Evolutionary conservation across 2,329 filamentous ascomycete genomes (phyloP), one percentile per base, ranked within the genome.

Genomic region (Lachnellula hyalina): DNA sequence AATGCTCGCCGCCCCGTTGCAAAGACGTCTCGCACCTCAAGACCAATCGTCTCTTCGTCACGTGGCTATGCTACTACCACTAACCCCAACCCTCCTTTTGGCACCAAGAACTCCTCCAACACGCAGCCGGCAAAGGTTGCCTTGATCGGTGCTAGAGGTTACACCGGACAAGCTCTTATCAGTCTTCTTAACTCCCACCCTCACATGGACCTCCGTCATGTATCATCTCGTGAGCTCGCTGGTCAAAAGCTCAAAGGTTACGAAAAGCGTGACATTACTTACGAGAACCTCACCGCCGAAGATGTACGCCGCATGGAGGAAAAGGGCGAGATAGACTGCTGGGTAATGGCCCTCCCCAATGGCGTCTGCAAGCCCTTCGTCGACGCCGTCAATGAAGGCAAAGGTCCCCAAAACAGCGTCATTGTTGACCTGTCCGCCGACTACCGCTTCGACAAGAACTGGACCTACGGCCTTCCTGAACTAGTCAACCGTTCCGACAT

Each of bases 291-390:
- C 45, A 85, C 82, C 53, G 83, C 90, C 6, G 93, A 97, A 62
- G 93, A 97, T 63, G 86, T 96, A 12, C 84, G 85, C 60, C 81
- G 85, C 55, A 90, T 97, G 82, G 89, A 94, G 59, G 85, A 88
- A 70, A 84, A 86, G 34, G 88, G 89, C 50, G 83, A 92, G 66
- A 85, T 97, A 49, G 93, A 97, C 75, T 94, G 89, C 74, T 97
- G 92, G 92, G 89, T 97, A 45, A 94, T 97, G 89, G 94, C 94
- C 36, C 83, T 97, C 32, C 94, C 93, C 45, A 99, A 97, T 68
- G 89, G 90, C 58, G 90, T 96, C 49, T 96, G 90, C 82, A 89
- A 91, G 75, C 92, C 94, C 0, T 99, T 87, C 64, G 87, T 97
- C 9, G 90, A 97, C 61, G 93, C 93, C 7, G 83, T 97, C 51